A percentile compares a stretch with the other conserved stretches of the same genome.
Conservation (phyloP, 148 eudicot genomes). For the Talinum fruticosum region DNA sequence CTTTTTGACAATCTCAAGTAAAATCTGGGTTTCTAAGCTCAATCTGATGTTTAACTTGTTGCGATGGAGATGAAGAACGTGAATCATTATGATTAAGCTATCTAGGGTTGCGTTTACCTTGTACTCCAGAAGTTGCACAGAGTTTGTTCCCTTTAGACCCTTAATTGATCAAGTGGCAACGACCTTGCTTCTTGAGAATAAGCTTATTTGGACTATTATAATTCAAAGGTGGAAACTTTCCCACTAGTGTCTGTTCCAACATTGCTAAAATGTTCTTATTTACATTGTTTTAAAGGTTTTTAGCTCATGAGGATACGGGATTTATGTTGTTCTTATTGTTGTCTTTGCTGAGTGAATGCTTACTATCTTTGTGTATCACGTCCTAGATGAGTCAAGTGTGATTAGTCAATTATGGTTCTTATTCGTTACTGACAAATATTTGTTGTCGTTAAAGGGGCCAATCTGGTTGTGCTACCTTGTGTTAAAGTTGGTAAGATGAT, state of each 20-base stretch:
- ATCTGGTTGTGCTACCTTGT: background rate
- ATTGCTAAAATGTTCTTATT: too few species aligned
- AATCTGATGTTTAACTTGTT: background rate
- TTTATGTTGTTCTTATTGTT: background rate
- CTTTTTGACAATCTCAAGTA: background rate
- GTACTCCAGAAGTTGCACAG: too few species aligned
- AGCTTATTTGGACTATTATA: background rate
- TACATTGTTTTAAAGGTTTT: too few species aligned
- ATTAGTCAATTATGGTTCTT: too few species aligned
- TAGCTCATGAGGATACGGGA: too few species aligned
- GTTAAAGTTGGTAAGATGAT: background rate
- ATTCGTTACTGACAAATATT: background rate
- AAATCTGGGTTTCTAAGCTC: background rate
- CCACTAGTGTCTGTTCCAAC: too few species aligned
- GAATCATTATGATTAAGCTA: background rate
- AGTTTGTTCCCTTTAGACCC: too few species aligned
- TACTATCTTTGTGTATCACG: background rate
- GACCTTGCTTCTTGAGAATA: background rate
- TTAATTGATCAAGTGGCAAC: too few species aligned
- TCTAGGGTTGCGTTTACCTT: too few species aligned
- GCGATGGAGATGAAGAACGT: background rate
- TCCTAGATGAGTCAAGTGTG: too few species aligned
- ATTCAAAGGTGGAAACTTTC: constrained; percentile 1
- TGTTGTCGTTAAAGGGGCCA: background rate
- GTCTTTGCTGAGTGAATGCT: background rate